Evolutionary conservation across 2,329 filamentous ascomycete genomes (phyloP), one percentile per base, ranked within the genome.

Genomic region (Dothidotthia symphoricarpi): DNA sequence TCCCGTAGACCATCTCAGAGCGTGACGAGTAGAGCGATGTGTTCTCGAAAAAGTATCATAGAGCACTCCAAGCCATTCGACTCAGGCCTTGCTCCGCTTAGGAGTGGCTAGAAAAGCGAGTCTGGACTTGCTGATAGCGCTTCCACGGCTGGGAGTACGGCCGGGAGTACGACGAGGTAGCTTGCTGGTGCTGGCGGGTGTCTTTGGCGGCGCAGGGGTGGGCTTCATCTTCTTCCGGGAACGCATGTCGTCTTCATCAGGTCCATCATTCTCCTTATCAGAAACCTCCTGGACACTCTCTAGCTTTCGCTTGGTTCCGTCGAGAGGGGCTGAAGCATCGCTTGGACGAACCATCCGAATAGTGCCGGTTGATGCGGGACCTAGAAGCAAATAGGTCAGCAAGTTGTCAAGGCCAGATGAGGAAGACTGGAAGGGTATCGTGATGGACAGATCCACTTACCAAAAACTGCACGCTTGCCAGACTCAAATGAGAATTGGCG

Each of bases 401-500:
- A 33, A 25, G 12, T 25, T 27, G 11, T 11, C 1, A 27, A 9
- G 11, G 6, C 8, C 17, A 14, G 13, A 22, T 17, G 16, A 25
- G n/a, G 6, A 27, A 27, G 9, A 31, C 6, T 22, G 19, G 19
- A 22, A 22, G 19, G 9, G 19, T 22, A 22, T 22, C 9, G n/a
- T 10, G 22, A 10, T 5, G 3, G 17, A 6, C 1, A 9, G 3
- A 11, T 16, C 1, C 3, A 44, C 46, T 29, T 39, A 54, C 54
- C 52, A 40, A 76, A 76, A 16, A 64, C 61, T 45, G 75, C 69
- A 14, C 61, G 56, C 35, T 68, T 66, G 43, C 66, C 68, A 16
- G 71, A 68, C 43, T 71, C 62, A 64, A 77, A 75, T 4, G 71
- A 75, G 55, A 76, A 76, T 38, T 70, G 63, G 16, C 63, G 63